A percentile compares a stretch with the other conserved stretches of the same genome.
phyloP scores from a whole-genome alignment of 257 asterid species.

The Mentha longifolia region DNA sequence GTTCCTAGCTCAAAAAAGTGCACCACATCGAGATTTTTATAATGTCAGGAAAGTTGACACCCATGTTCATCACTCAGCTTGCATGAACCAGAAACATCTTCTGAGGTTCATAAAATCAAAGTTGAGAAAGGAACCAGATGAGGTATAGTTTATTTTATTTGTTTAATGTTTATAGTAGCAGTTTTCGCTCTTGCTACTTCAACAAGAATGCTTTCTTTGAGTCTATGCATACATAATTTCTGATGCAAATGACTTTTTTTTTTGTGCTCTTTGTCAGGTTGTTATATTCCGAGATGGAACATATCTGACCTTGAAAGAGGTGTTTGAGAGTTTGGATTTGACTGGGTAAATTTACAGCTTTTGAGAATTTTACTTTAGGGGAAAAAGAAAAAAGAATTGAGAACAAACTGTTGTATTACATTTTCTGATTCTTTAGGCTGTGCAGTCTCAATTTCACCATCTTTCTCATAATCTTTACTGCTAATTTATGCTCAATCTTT shows the following conservation, averaged over 20 bases:
- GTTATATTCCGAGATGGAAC: slow-evolving; percentile 94
- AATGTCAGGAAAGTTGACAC: slow-evolving; percentile 98
- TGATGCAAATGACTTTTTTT: not conserved
- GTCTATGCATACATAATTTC: not conserved
- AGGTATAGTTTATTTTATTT: slow-evolving; percentile 50
- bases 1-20: slow-evolving; percentile 98
- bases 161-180: slow-evolving; percentile 22
- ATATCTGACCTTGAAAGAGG: slow-evolving; percentile 87
- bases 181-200: slow-evolving; percentile 14
- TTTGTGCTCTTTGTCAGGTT: slow-evolving; percentile 57
- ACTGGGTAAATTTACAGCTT: slow-evolving; percentile 69
- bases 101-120: slow-evolving; percentile 91
- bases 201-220: slow-evolving; percentile 19
- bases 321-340: slow-evolving; percentile 93
- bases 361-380: slow-evolving; percentile 23
- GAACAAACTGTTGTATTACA: slow-evolving; percentile 21
- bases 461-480: slow-evolving; percentile 22
- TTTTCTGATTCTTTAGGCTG: slow-evolving; percentile 22
- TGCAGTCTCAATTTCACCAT: not conserved
- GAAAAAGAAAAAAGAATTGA: slow-evolving; percentile 9
- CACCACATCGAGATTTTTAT: slow-evolving; percentile 98
- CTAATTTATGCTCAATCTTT: slow-evolving; percentile 26
- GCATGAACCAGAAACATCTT: slow-evolving; percentile 99
- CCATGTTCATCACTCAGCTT: slow-evolving; percentile 98
- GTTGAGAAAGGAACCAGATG: slow-evolving; percentile 97